Conservation (phyloP, 164 flowering plant species). For the Taxillus chinensis region DNA sequence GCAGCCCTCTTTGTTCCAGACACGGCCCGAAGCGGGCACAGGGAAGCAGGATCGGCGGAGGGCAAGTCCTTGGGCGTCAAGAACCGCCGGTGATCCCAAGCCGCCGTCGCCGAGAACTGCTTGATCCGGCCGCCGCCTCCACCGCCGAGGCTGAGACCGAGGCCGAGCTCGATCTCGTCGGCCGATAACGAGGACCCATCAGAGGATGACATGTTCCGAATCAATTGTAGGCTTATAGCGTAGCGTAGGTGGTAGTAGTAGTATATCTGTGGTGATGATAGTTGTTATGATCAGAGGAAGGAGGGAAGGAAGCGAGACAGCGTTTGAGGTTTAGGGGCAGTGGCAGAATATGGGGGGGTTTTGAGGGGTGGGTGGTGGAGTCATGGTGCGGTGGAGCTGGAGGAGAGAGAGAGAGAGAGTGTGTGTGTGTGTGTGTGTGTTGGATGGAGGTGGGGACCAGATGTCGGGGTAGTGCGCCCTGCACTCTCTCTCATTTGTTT, state of each 20-base stretch:
- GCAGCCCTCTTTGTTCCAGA: constrained; percentile 43
- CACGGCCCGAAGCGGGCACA: constrained; percentile 7
- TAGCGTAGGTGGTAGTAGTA: too few species aligned
- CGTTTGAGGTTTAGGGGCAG: too few species aligned
- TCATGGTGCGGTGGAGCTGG: constrained; percentile 15
- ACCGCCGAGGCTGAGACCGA: constrained; percentile 17
- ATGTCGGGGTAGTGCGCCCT: constrained; percentile 32
- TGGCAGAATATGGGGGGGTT: too few species aligned
- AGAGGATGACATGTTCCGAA: neutral
- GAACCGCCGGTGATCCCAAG: constrained; percentile 44
- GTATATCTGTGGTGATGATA: too few species aligned
- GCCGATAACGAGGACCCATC: constrained; percentile 26
- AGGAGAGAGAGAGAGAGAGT: too few species aligned
- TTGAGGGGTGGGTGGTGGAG: constrained; percentile 12
- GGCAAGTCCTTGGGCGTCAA: constrained; percentile 62
- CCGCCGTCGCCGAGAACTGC: constrained; percentile 1
- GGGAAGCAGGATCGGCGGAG: constrained; percentile 8
- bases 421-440: too few species aligned
- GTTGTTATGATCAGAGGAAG: too few species aligned
- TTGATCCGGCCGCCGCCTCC: constrained; percentile 13
- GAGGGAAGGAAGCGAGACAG: too few species aligned
- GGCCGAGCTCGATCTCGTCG: constrained; percentile 32
- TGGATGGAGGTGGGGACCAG: constrained; percentile 21
- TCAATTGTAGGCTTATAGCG: too few species aligned
- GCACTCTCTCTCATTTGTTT: constrained; percentile 7